A percentile compares a stretch with the other conserved stretches of the same genome.
Conservation (phyloP, 495 filamentous ascomycete genomes). For the Annulohypoxylon stygium region DNA sequence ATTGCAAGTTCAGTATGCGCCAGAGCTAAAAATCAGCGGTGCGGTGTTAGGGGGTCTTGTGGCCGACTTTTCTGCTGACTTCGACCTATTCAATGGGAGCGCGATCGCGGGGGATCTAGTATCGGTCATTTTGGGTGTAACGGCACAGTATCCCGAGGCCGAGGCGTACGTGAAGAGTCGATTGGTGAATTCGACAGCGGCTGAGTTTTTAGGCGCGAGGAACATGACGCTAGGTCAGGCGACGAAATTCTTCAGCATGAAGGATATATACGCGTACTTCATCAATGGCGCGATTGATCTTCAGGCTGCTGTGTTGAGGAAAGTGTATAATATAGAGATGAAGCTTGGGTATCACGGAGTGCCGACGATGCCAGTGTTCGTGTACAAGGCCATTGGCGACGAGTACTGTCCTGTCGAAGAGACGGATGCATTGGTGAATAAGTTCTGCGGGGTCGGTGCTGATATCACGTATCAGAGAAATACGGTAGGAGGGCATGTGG, state of each 20-base stretch:
- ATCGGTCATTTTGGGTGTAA: slow-evolving; percentile 46
- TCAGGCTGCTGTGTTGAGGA: slow-evolving; percentile 36
- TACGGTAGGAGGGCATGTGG: slow-evolving; percentile 51
- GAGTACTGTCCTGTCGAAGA: slow-evolving; percentile 58
- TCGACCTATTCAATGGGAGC: slow-evolving; percentile 41
- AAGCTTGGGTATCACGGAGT: slow-evolving; percentile 59
- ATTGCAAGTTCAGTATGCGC: slow-evolving; percentile 66
- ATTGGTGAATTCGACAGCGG: slow-evolving; percentile 40
- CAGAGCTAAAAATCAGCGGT: slow-evolving; percentile 65
- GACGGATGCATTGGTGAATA: slow-evolving; percentile 59
- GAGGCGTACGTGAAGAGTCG: slow-evolving; percentile 35
- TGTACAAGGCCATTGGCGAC: slow-evolving; percentile 66
- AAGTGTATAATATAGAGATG: slow-evolving; percentile 51
- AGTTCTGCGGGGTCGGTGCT: slow-evolving; percentile 55
- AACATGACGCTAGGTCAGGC: slow-evolving; percentile 47
- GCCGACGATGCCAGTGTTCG: slow-evolving; percentile 61
- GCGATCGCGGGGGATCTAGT: slow-evolving; percentile 46
- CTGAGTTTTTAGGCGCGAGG: slow-evolving; percentile 49
- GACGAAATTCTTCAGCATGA: slow-evolving; percentile 46
- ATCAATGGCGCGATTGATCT: slow-evolving; percentile 52
- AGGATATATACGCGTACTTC: slow-evolving; percentile 60
- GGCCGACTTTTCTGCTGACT: slow-evolving; percentile 49
- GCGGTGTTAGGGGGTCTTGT: slow-evolving; percentile 63
- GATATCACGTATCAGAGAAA: slow-evolving; percentile 61
- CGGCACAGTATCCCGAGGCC: slow-evolving; percentile 45